Conservation (phyloP, 345 rosid genomes). For the Euphorbia peplus region DNA sequence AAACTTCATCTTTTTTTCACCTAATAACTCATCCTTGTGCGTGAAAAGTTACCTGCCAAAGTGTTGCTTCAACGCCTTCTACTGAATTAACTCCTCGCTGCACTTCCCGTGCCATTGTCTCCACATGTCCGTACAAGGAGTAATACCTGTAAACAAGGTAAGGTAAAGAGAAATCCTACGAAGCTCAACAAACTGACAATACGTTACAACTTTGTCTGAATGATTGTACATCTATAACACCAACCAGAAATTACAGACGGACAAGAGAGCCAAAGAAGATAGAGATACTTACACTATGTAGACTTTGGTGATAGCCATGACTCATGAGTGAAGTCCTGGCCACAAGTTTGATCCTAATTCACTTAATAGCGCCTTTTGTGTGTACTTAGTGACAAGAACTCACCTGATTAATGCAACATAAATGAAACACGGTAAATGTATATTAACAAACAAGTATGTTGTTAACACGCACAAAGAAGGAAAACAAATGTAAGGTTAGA, state of each 20-base stretch:
- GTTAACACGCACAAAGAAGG: not conserved
- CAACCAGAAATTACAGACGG: not conserved
- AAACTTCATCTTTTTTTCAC: not conserved
- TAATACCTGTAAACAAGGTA: constrained; percentile 45
- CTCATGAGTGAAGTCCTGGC: constrained; percentile 9
- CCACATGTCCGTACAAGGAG: constrained; percentile 80
- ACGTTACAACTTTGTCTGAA: not conserved
- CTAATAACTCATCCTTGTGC: not conserved
- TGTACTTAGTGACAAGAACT: not conserved
- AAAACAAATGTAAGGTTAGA: not conserved
- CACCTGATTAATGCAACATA: constrained; percentile 8
- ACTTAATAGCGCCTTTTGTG: not conserved
- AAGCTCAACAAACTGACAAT: not conserved
- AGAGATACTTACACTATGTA: constrained; percentile 18
- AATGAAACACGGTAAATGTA: too few relatives aligned
- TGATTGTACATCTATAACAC: not conserved
- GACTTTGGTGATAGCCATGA: constrained; percentile 20
- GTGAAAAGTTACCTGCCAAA: constrained; percentile 66
- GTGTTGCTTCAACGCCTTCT: constrained; percentile 80
- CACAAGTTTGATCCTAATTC: not conserved
- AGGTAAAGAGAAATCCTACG: not conserved
- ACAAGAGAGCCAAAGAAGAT: not conserved
- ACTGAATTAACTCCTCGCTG: constrained; percentile 74
- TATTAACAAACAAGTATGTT: too few relatives aligned
- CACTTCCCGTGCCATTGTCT: constrained; percentile 82